Conservation (phyloP, 306 rosid genomes). For the Castanea mollissima region DNA sequence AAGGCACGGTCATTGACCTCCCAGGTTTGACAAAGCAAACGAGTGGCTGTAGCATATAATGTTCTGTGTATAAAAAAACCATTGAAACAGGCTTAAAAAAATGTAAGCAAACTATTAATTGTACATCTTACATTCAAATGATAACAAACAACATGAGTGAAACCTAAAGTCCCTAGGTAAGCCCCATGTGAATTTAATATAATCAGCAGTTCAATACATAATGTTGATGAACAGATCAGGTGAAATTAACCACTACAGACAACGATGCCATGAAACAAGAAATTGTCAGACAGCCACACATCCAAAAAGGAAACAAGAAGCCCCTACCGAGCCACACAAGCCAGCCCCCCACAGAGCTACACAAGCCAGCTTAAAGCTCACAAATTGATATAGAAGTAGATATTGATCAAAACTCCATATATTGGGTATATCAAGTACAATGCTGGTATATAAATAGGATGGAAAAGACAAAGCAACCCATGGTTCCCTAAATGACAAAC, state of each 20-base stretch:
- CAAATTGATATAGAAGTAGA: neutral
- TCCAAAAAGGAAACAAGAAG: neutral
- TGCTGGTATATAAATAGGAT: neutral
- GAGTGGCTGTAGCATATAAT: constrained; percentile 72
- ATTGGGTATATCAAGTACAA: neutral
- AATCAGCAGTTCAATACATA: neutral
- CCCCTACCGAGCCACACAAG: no score
- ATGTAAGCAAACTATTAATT: neutral
- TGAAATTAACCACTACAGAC: neutral
- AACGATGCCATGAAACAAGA: neutral
- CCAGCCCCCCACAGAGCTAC: no score
- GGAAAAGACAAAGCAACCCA: neutral
- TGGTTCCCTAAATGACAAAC: neutral
- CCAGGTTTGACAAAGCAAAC: constrained; percentile 96
- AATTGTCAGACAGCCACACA: neutral
- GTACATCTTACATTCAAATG: neutral
- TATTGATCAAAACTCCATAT: neutral
- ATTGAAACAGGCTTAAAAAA: neutral
- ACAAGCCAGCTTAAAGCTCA: neutral
- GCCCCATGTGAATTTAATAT: neutral
- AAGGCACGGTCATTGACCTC: constrained; percentile 90
- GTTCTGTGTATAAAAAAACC: constrained; percentile 46
- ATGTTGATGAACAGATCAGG: neutral
- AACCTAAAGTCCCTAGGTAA: neutral
- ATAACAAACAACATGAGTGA: neutral